Evolutionary conservation across 495 filamentous ascomycete species (phyloP), one percentile per base, ranked within the genome.

Genomic region (Xylaria venustula): DNA sequence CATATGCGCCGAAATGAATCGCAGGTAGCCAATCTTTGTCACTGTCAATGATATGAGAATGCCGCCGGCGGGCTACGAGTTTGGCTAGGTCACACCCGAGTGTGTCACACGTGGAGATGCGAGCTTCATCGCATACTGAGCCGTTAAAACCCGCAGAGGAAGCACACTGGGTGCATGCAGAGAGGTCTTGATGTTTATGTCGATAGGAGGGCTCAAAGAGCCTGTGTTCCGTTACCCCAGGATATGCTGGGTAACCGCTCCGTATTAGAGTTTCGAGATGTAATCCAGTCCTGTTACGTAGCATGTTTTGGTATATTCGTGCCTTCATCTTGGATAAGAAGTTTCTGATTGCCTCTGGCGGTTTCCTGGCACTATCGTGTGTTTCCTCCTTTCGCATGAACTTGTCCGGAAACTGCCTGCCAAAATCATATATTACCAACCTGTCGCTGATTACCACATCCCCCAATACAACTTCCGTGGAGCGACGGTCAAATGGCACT

Each of bases 1-100:
- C 73, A 22, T 73, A 67, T 0, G 47, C 14, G 8, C 73, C 73
- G 49, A 67, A 70, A 45, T 74, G 75, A 48, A 79, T 54, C 2
- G 42, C 12, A 2, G 17, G 73, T 5, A 34, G 11, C 30, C 40
- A 42, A 19, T 42, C 15, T 4, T 19, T 42, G 40, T 7, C 15
- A n/a, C n/a, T 14, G n/a, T 42, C 15, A 7, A 19, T 14, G 15
- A 15, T 42, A 3, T 42, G 6, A 19, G 15, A 8, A 19, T 42
- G 40, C n/a, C 40, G 40, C 40, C 15, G 40, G 15, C 40, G 40
- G 40, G 15, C 40, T n/a, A 42, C 40, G 40, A 42, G 40, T 14
- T n/a, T 42, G 3, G 9, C 4, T 42, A n/a, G 9, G 40, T 42
- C 40, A 42, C 40, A 42, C 7, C 40, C 40, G 40, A 42, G 40